Percentiles rank a stretch among this genome's conserved stretches.
Evolutionary conservation across 2,329 filamentous ascomycete genomes (phyloP).

Genomic region (Tolypocladium inflatum): DNA sequence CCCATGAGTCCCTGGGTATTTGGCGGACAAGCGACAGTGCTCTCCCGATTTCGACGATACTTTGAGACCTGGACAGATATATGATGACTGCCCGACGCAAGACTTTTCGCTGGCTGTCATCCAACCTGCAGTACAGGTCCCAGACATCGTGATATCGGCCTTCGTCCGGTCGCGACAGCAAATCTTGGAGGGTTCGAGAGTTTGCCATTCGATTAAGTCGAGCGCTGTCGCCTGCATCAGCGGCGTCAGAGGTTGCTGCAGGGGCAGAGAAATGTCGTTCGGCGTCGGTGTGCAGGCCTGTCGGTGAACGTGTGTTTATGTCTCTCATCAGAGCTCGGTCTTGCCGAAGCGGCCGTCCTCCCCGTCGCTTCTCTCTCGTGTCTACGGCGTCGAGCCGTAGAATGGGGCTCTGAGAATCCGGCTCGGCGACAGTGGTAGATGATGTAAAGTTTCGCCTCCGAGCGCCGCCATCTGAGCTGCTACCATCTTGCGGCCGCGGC

Average conservation of each 20-base stretch:
- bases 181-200: constrained; percentile 3
- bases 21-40: constrained; percentile 34
- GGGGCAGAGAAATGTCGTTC: neutral
- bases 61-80: constrained; percentile 32
- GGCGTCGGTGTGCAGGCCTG: neutral
- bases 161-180: constrained; percentile 15
- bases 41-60: constrained; percentile 33
- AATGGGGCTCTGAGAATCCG: neutral
- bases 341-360: neutral
- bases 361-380: neutral
- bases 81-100: constrained; percentile 24
- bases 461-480: constrained; percentile 6
- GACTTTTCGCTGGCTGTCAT: constrained; percentile 16
- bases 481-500: constrained; percentile 12
- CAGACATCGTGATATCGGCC: constrained; percentile 31
- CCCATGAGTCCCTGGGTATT: constrained; percentile 27
- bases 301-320: no score
- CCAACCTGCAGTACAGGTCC: constrained; percentile 29
- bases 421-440: constrained; percentile 6
- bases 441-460: constrained; percentile 18
- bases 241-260: neutral
- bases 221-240: neutral
- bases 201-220: neutral
- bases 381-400: neutral
- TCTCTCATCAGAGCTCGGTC: neutral